These are phyloP conservation scores for Didymella lethalis DNA, from an alignment of 2,329 filamentous ascomycete genomes.

Conservation along the genomic window DNA sequence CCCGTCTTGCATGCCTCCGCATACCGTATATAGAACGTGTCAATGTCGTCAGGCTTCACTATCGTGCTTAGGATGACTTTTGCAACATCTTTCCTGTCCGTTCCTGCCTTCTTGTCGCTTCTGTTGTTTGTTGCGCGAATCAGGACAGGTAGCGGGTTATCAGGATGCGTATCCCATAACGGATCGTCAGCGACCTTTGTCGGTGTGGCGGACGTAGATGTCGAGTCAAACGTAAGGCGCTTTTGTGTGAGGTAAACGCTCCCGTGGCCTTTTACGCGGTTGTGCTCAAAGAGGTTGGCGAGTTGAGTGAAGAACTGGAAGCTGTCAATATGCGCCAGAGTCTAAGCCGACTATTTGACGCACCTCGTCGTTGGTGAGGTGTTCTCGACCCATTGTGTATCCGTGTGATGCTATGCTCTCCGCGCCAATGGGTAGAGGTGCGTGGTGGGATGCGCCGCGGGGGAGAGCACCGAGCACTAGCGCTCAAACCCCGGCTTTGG, in stretches of 20 bases:
- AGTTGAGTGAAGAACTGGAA: constrained; percentile 76
- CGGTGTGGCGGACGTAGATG: constrained; percentile 46
- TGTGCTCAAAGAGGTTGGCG: constrained; percentile 70
- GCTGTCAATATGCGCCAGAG: constrained; percentile 4
- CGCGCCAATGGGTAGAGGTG: constrained; percentile 33
- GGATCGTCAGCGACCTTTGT: constrained; percentile 58
- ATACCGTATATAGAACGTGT: constrained; percentile 83
- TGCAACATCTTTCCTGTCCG: constrained; percentile 56
- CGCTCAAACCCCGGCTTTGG: constrained; percentile 18
- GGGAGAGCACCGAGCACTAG: constrained; percentile 22
- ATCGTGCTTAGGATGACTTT: constrained; percentile 83
- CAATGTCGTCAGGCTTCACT: constrained; percentile 77
- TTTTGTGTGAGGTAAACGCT: constrained; percentile 80
- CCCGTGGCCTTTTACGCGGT: constrained; percentile 74
- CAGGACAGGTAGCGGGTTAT: constrained; percentile 73
- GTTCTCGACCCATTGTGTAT: constrained; percentile 57
- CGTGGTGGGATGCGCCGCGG: constrained; percentile 27
- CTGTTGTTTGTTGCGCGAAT: constrained; percentile 85
- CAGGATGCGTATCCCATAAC: constrained; percentile 67
- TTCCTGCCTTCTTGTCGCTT: constrained; percentile 56
- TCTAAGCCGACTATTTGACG: constrained; percentile 35
- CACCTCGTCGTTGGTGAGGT: constrained; percentile 70
- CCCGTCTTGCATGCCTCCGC: constrained; percentile 89
- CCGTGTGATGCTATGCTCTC: constrained; percentile 30
- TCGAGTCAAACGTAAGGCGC: constrained; percentile 60